Evolutionary conservation across 352 stramenopile genomes (phyloP), one percentile per base, ranked within the genome.

Genomic region (Phytopythium delawarense): DNA sequence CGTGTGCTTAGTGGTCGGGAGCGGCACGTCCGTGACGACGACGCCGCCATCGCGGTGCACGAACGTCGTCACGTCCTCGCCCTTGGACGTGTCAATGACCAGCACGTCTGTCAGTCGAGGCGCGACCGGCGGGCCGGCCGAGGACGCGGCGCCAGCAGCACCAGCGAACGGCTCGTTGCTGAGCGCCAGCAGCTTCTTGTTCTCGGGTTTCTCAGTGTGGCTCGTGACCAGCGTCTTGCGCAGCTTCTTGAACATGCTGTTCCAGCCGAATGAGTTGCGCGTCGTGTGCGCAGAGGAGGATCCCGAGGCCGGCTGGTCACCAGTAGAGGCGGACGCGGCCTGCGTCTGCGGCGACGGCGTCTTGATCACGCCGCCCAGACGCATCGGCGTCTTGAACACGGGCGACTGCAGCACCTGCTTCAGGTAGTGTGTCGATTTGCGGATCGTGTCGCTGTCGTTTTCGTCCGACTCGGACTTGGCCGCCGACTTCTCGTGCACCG

Each of bases 381-480:
- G 79, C 78, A 92, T 92, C 18, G 84, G 79, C 11, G 76, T 79
- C 63, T 90, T 89, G 63, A 93, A 92, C 52, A 92, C 84, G 32
- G 86, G 86, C 8, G 86, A 91, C 63, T 92, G 83, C 32, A 95
- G 68, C 51, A 95, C 85, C 44, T 91, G 87, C 68, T 92, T 92
- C 57, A 95, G 86, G 73, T 94, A 95, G 53, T 87, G 75, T 5
- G 66, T 67, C 32, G 84, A 95, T 63, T 91, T 93, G 39, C 81
- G 74, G 7, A 51, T 49, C 20, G 67, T 71, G 16, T 88, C 77
- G 40, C 66, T 21, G 39, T 78, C 66, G 15, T n/a, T 48, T 39
- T 65, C 67, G 37, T 59, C 62, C 42, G 59, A 42, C 9, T 67
- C 59, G 0, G 62, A 32, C 32, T 80, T 77, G 21, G 76, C 23